phyloP scores from a whole-genome alignment of 805 yeast genomes.

The Saccharomycopsis sp. region DNA sequence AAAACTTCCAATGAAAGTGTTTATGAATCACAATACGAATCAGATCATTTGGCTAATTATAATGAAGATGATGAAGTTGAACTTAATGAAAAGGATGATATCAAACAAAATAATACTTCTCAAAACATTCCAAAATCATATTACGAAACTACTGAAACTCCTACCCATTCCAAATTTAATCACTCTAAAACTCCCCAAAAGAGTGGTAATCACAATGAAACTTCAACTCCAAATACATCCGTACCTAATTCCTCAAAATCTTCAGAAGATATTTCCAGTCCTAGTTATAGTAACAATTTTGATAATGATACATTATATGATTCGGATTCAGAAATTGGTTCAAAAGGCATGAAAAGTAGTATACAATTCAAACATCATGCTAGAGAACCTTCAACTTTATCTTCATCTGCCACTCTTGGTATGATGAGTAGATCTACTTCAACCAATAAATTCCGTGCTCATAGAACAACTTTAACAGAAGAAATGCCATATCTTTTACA shows the following conservation, averaged over 20 bases:
- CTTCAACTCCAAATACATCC: background rate
- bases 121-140: too few species aligned
- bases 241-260: too few species aligned
- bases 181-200: too few species aligned
- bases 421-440: conserved; percentile 22
- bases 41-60: background rate
- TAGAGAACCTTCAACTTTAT: background rate
- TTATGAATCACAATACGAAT: background rate
- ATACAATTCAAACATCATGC: background rate
- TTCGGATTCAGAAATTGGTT: conserved; percentile 2
- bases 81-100: background rate
- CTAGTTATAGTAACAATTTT: conserved; percentile 8
- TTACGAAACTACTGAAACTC: background rate
- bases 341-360: background rate
- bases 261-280: too few species aligned
- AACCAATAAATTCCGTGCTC: conserved; percentile 19
- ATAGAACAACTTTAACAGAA: conserved; percentile 42
- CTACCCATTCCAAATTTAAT: background rate
- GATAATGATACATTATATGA: conserved; percentile 16
- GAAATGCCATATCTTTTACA: conserved; percentile 57
- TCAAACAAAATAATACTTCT: background rate
- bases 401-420: conserved; percentile 5
- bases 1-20: background rate
- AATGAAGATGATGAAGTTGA: background rate
- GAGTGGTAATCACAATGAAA: background rate